Evolutionary conservation across 179 eudicot species (phyloP).

Genomic region (Pouteria campechiana): DNA sequence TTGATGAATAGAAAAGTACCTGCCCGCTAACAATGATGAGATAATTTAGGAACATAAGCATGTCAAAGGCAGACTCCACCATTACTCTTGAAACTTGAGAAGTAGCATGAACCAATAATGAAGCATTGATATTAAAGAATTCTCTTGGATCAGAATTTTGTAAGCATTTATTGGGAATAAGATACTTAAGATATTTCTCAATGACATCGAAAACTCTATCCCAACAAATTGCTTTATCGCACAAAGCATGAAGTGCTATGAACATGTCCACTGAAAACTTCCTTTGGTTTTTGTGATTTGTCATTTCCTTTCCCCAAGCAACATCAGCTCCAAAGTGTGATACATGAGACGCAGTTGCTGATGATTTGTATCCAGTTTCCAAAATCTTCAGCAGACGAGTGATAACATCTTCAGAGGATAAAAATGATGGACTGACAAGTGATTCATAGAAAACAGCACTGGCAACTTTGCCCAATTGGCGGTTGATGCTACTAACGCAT

Average conservation of each 20-base stretch:
- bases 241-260: slow-evolving; percentile 52
- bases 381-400: slow-evolving; percentile 57
- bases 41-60: slow-evolving; percentile 66
- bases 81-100: slow-evolving; percentile 79
- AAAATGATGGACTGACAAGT: slow-evolving; percentile 34
- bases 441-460: slow-evolving; percentile 73
- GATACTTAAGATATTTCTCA: slow-evolving; percentile 56
- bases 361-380: slow-evolving; percentile 55
- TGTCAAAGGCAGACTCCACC: slow-evolving; percentile 78
- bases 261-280: slow-evolving; percentile 69
- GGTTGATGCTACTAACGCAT: slow-evolving; percentile 47
- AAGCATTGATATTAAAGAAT: slow-evolving; percentile 31
- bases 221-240: slow-evolving; percentile 60
- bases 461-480: slow-evolving; percentile 68
- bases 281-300: slow-evolving; percentile 66
- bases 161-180: slow-evolving; percentile 58
- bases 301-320: slow-evolving; percentile 60
- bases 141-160: slow-evolving; percentile 35
- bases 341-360: slow-evolving; percentile 32
- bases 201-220: slow-evolving; percentile 58
- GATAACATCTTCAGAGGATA: slow-evolving; percentile 66
- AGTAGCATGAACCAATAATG: slow-evolving; percentile 62
- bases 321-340: slow-evolving; percentile 66
- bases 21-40: slow-evolving; percentile 76
- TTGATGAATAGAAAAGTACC: slow-evolving; percentile 37